Percentiles rank a stretch among this genome's conserved stretches.
These are phyloP conservation scores for Platanthera guangdongensis DNA, from an alignment of 106 monocot genomes.

Conservation along the genomic window DNA sequence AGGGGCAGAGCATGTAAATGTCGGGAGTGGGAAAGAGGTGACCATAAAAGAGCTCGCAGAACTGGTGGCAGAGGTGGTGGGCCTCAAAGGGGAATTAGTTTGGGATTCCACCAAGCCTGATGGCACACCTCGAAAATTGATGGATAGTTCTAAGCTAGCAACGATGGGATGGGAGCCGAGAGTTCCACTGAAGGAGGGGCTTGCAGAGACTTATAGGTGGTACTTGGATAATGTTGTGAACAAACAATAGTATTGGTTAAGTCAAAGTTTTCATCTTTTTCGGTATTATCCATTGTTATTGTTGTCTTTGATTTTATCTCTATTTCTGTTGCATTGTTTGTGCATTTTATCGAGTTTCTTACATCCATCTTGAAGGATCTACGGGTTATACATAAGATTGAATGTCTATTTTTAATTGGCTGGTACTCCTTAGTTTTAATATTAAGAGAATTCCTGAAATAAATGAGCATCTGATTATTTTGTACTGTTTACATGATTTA, in stretches of 20 bases:
- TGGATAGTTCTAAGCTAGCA: slow-evolving; percentile 75
- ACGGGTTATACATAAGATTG: not conserved
- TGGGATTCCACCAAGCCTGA: slow-evolving; percentile 85
- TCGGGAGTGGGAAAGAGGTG: slow-evolving; percentile 85
- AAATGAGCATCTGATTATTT: not conserved
- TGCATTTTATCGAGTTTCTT: not conserved
- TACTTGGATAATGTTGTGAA: slow-evolving; percentile 59
- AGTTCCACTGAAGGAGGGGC: slow-evolving; percentile 58
- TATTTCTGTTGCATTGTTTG: not conserved
- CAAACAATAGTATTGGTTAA: not conserved
- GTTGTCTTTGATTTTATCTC: not conserved
- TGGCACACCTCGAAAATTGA: slow-evolving; percentile 90
- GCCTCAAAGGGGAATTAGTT: slow-evolving; percentile 63
- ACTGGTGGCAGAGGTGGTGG: slow-evolving; percentile 81
- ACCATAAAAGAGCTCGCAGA: slow-evolving; percentile 88
- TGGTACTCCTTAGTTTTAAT: not conserved
- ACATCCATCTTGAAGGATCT: not conserved
- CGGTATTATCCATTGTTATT: not conserved
- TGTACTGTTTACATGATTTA: too few relatives aligned
- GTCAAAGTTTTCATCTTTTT: not conserved
- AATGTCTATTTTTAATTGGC: not conserved
- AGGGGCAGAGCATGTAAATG: slow-evolving; percentile 78
- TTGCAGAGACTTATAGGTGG: slow-evolving; percentile 88
- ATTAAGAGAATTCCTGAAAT: too few relatives aligned
- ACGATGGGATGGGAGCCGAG: slow-evolving; percentile 74